Percentiles rank a stretch among this genome's conserved stretches.
Conservation (phyloP, 2,329 filamentous ascomycete genomes). For the Chalaropsis thielavioides region DNA sequence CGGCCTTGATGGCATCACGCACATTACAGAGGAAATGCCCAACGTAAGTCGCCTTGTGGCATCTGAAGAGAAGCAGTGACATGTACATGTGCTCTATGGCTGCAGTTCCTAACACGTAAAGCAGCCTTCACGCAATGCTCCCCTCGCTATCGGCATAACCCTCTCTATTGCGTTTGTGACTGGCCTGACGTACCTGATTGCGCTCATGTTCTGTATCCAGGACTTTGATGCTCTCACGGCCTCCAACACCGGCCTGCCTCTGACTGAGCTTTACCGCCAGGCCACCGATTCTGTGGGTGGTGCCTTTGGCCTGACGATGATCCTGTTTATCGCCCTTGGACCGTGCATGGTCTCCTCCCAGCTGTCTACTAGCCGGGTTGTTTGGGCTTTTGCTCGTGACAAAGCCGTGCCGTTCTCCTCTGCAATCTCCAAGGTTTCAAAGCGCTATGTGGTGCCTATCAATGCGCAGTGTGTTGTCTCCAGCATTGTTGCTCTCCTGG, state of each 20-base stretch:
- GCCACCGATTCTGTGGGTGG: conserved; percentile 29
- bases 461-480: conserved; percentile 27
- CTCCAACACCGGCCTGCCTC: conserved; percentile 30
- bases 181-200: conserved; percentile 34
- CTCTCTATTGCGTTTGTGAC: conserved; percentile 37
- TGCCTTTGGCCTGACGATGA: conserved; percentile 29
- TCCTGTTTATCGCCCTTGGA: conserved; percentile 31
- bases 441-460: conserved; percentile 26
- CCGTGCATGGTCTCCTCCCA: conserved; percentile 28
- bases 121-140: conserved; percentile 27
- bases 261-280: conserved; percentile 32
- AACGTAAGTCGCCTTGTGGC: conserved; percentile 26
- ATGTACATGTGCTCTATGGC: background rate
- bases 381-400: conserved; percentile 33
- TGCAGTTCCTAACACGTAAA: background rate
- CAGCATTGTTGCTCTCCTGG: conserved; percentile 27
- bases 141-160: conserved; percentile 30
- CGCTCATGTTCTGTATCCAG: conserved; percentile 38
- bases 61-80: too few relatives aligned
- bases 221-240: conserved; percentile 31
- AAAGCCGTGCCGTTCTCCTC: conserved; percentile 28
- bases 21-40: conserved; percentile 37
- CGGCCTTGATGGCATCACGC: conserved; percentile 34
- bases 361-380: conserved; percentile 25
- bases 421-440: conserved; percentile 28